Conservation (phyloP, 768 basidiomycete species). For the Rhodotorula paludigena region DNA sequence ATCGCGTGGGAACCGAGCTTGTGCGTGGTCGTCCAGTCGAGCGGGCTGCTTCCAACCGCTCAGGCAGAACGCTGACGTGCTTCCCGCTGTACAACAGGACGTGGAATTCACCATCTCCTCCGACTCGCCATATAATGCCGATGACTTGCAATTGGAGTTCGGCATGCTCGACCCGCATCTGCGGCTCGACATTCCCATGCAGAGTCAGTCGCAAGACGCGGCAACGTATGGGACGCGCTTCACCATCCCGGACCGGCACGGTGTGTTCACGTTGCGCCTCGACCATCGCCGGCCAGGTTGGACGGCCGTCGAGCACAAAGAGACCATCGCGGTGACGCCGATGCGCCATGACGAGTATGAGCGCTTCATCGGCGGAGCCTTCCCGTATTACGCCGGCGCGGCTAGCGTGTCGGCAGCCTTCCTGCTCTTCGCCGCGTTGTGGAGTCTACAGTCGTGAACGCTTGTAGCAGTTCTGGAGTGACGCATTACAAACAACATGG, state of each 20-base stretch:
- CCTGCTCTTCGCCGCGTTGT: constrained; percentile 76
- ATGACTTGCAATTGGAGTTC: constrained; percentile 87
- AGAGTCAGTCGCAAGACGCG: constrained; percentile 52
- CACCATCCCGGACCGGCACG: constrained; percentile 88
- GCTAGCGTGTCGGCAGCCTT: constrained; percentile 82
- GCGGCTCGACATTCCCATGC: constrained; percentile 64
- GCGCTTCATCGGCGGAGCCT: constrained; percentile 88
- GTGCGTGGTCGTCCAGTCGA: constrained; percentile 50
- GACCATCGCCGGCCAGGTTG: constrained; percentile 85
- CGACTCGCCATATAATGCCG: constrained; percentile 64
- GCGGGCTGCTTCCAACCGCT: background rate
- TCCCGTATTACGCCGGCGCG: constrained; percentile 90
- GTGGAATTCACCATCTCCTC: constrained; percentile 69
- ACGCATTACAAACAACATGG: no score
- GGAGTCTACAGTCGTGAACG: constrained; percentile 56
- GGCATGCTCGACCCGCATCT: constrained; percentile 98
- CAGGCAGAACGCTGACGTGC: background rate
- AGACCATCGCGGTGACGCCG: constrained; percentile 81
- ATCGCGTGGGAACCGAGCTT: constrained; percentile 80
- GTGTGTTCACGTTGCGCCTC: constrained; percentile 95
- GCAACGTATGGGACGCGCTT: constrained; percentile 55
- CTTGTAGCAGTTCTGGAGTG: background rate
- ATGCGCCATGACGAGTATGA: constrained; percentile 92
- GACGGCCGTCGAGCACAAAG: constrained; percentile 66
- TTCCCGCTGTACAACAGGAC: constrained; percentile 52